Percentiles rank a stretch among this genome's conserved stretches.
phyloP scores from a whole-genome alignment of 371 early-diverging fungal genomes.

The Synchytrium microbalum region DNA sequence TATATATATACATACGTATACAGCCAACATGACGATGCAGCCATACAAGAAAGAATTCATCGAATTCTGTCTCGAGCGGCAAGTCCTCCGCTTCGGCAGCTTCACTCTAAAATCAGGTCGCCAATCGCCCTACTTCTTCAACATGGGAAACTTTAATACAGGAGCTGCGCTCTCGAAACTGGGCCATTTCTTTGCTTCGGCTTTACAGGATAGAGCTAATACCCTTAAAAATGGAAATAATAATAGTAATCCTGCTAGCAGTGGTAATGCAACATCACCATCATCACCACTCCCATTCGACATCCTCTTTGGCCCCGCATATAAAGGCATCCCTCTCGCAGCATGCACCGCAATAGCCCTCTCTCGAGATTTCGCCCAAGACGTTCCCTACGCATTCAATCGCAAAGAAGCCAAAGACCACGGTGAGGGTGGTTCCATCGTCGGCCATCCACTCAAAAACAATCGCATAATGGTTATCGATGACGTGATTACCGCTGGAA shows the following conservation, averaged over 20 bases:
- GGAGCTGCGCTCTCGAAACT: constrained; percentile 75
- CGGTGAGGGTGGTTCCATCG: constrained; percentile 92
- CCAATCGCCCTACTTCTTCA: constrained; percentile 92
- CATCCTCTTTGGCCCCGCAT: constrained; percentile 94
- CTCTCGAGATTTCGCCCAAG: constrained; percentile 43
- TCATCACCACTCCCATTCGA: constrained; percentile 57
- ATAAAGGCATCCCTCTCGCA: constrained; percentile 95
- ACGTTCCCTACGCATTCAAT: constrained; percentile 86
- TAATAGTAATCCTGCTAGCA: too few relatives aligned
- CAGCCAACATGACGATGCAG: constrained; percentile 47
- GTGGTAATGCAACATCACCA: too few relatives aligned
- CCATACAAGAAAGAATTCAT: constrained; percentile 90
- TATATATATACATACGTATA: too few relatives aligned
- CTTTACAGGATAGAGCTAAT: constrained; percentile 56
- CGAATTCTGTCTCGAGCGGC: constrained; percentile 73
- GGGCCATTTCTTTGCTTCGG: constrained; percentile 83
- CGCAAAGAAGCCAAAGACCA: constrained; percentile 98
- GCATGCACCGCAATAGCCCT: constrained; percentile 73
- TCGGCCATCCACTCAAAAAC: constrained; percentile 73
- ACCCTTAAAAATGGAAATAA: background rate
- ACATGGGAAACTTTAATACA: constrained; percentile 90
- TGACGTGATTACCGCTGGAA: constrained; percentile 98
- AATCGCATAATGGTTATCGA: constrained; percentile 78
- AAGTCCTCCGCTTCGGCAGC: constrained; percentile 82
- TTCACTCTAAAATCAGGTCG: constrained; percentile 92